Evolutionary conservation across 2,329 filamentous ascomycete species (phyloP).

Genomic region (Dactylonectria estremocensis): DNA sequence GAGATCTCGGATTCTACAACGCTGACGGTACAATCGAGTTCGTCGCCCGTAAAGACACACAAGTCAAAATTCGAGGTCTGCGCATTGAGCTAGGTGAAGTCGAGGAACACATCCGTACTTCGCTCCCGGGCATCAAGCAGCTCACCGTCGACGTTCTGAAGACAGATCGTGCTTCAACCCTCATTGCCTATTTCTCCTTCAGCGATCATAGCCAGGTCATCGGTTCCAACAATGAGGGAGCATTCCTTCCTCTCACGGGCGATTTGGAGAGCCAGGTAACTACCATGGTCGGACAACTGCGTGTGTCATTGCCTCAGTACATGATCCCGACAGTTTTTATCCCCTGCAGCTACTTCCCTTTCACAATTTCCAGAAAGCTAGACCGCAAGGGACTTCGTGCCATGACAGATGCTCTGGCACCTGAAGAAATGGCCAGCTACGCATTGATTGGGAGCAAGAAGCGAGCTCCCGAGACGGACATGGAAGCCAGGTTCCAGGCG

Average conservation of each 20-base stretch:
- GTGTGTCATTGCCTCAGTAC: slow-evolving; percentile 26
- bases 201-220: slow-evolving; percentile 1
- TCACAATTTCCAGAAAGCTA: slow-evolving; percentile 26
- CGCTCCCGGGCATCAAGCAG: neutral
- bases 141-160: slow-evolving; percentile 19
- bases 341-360: neutral
- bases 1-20: slow-evolving; percentile 48
- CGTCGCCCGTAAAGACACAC: slow-evolving; percentile 66
- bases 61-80: slow-evolving; percentile 70
- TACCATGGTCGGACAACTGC: slow-evolving; percentile 1
- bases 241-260: slow-evolving; percentile 7
- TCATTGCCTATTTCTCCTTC: slow-evolving; percentile 15
- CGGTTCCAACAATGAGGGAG: neutral
- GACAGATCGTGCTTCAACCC: neutral
- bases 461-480: slow-evolving; percentile 3
- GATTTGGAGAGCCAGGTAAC: slow-evolving; percentile 2
- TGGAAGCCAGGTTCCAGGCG: slow-evolving; percentile 39
- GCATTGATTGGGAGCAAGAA: slow-evolving; percentile 3
- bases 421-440: slow-evolving; percentile 29
- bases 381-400: slow-evolving; percentile 22
- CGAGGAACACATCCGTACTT: slow-evolving; percentile 27
- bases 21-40: slow-evolving; percentile 56
- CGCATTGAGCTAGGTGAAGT: slow-evolving; percentile 45
- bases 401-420: slow-evolving; percentile 17
- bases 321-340: slow-evolving; percentile 37